Percentiles rank a stretch among this genome's conserved stretches.
Evolutionary conservation across 2,329 filamentous ascomycete genomes (phyloP).

Genomic region (Dothistroma septosporum): DNA sequence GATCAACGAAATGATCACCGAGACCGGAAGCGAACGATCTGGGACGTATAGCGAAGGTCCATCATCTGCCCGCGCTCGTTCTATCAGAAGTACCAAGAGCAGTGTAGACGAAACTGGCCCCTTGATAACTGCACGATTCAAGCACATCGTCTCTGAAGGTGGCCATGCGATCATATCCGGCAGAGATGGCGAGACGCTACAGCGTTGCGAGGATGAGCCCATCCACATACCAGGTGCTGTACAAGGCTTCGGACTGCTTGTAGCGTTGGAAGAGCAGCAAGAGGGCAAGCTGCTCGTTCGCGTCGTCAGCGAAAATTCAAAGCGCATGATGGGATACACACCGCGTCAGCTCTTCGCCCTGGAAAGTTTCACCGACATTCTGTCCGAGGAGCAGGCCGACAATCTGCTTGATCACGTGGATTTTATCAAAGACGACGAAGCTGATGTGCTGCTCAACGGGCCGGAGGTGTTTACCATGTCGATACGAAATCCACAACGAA

Average conservation of each 20-base stretch:
- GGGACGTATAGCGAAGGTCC: slow-evolving; percentile 24
- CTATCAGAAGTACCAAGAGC: slow-evolving; percentile 35
- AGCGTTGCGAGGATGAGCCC: slow-evolving; percentile 84
- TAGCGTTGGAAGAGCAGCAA: slow-evolving; percentile 67
- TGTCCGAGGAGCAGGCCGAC: slow-evolving; percentile 78
- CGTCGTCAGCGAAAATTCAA: slow-evolving; percentile 77
- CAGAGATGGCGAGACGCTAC: slow-evolving; percentile 64
- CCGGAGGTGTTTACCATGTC: slow-evolving; percentile 82
- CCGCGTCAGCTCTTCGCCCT: slow-evolving; percentile 72
- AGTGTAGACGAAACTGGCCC: slow-evolving; percentile 42
- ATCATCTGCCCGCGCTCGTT: slow-evolving; percentile 28
- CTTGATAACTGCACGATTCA: slow-evolving; percentile 69
- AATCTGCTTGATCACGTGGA: slow-evolving; percentile 82
- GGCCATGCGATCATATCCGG: slow-evolving; percentile 83
- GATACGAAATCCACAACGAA: slow-evolving; percentile 55
- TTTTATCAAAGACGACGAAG: slow-evolving; percentile 78
- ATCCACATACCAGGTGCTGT: slow-evolving; percentile 82
- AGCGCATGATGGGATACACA: slow-evolving; percentile 68
- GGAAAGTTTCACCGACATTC: slow-evolving; percentile 73
- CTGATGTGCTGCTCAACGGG: slow-evolving; percentile 69
- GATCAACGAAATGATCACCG: slow-evolving; percentile 21
- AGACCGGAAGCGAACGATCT: slow-evolving; percentile 17
- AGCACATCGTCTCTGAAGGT: slow-evolving; percentile 68
- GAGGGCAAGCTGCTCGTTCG: slow-evolving; percentile 67
- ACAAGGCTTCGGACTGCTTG: slow-evolving; percentile 72